These are phyloP conservation scores for Dactylonectria estremocensis DNA, from an alignment of 2,329 filamentous ascomycete species.

Conservation along the genomic window DNA sequence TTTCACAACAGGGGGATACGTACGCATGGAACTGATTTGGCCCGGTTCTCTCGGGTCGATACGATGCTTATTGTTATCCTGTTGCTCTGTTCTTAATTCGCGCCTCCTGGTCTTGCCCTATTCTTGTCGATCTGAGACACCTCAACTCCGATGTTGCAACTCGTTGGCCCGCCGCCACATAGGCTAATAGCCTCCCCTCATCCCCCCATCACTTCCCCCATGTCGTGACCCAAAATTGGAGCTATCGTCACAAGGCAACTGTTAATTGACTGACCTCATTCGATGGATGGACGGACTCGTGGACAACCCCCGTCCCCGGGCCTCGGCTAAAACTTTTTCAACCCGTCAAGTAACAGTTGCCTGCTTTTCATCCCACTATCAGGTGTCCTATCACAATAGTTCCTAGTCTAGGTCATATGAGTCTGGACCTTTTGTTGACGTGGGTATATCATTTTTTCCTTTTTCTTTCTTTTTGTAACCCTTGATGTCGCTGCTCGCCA, in stretches of 20 bases:
- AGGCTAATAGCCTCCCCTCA: not conserved
- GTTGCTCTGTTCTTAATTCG: not conserved
- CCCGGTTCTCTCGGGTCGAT: not conserved
- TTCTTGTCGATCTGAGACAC: constrained; percentile 3
- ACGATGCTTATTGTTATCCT: constrained; percentile 17
- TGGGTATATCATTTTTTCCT: too few relatives aligned
- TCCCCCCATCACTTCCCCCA: not conserved
- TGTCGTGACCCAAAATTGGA: constrained; percentile 20
- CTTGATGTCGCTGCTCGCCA: not conserved
- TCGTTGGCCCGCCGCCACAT: constrained; percentile 4
- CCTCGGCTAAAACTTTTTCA: constrained; percentile 8
- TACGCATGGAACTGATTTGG: constrained; percentile 32
- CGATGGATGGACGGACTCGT: constrained; percentile 2
- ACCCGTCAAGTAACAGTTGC: constrained; percentile 10
- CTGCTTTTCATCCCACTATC: not conserved
- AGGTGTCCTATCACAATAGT: constrained; percentile 5
- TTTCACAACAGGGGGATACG: constrained; percentile 41
- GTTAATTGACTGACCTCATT: constrained; percentile 25
- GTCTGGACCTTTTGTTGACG: constrained; percentile 2
- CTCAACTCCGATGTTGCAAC: not conserved
- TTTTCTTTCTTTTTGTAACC: too few relatives aligned
- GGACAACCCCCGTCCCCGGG: constrained; percentile 9
- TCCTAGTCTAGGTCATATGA: constrained; percentile 9
- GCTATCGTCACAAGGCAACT: constrained; percentile 21
- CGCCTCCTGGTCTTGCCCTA: not conserved